Evolutionary conservation across 345 rosid species (phyloP), one percentile per base, ranked within the genome.

Genomic region (Eutrema heterophyllum): DNA sequence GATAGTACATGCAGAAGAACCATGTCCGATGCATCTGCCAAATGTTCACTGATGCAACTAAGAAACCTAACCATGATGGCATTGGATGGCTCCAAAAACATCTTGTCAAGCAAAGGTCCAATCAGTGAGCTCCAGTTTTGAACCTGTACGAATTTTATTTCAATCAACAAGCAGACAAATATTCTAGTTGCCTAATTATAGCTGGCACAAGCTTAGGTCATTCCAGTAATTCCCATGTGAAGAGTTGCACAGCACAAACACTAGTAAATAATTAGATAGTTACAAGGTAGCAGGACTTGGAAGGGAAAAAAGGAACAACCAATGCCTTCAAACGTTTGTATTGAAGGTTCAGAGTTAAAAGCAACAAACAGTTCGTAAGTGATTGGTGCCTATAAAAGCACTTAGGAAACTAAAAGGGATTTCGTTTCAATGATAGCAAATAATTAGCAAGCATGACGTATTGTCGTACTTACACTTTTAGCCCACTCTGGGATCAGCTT

Each of bases 71-170:
- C 88, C 50, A 90, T 71, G 73, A 75, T 84, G 33, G 92, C 87
- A 86, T 93, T 93, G 76, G 91, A 83, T 78, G 98, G 98, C 83
- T 93, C 94, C 14, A 81, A 70, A 77, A 89, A 91, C 93, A 93
- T 84, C 88, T 93, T 91, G 62, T 88, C 89, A 62, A 90, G 82
- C 80, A 93, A 70, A 35, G 91, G 83, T 35, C 80, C 89, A 64
- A 84, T 81, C 74, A 89, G 79, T 65, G 78, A 40, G 30, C 72
- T 81, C 97, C 98, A 91, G 78, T 89, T 89, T 74, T 82, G 81
- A 56, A 91, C 96, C 97, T 93, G 81, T 30, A 64, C 75, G 55
- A 67, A 52, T 50, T 54, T 72, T 64, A 74, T 39, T 43, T 63
- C 67, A 69, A 63, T 54, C 29, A 74, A 68, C 7, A 33, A 43